Percentiles rank a stretch among this genome's conserved stretches.
These are phyloP conservation scores for Pseudogymnoascus sp. DNA, from an alignment of 2,329 filamentous ascomycete genomes.

Conservation along the genomic window DNA sequence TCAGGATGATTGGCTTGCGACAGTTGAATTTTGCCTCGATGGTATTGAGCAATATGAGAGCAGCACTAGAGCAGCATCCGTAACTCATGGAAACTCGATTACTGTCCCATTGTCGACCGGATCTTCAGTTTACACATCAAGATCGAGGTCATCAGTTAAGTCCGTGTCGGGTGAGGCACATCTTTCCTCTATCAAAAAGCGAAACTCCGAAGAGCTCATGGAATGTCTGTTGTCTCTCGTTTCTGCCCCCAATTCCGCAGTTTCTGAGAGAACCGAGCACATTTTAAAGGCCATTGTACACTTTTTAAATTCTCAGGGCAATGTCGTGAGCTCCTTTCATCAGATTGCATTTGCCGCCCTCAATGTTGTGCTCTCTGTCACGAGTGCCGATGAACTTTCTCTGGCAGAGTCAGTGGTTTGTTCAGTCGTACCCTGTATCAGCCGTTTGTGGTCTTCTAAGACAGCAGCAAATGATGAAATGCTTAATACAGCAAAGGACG, in stretches of 20 bases:
- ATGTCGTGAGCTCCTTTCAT: conserved; percentile 57
- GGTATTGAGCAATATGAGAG: conserved; percentile 48
- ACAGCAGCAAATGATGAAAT: conserved; percentile 52
- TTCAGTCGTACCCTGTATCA: conserved; percentile 63
- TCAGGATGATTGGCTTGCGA: conserved; percentile 36
- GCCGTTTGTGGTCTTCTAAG: conserved; percentile 71
- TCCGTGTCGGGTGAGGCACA: conserved; percentile 28
- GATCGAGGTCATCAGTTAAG: conserved; percentile 19
- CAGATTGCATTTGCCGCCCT: conserved; percentile 69
- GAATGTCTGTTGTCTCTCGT: conserved; percentile 60
- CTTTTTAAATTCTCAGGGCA: conserved; percentile 53
- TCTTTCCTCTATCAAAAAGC: conserved; percentile 23
- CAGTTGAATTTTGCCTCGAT: conserved; percentile 52
- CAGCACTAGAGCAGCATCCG: conserved; percentile 15
- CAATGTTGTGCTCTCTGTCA: conserved; percentile 61
- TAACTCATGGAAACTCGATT: conserved; percentile 17
- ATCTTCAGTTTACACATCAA: conserved; percentile 17
- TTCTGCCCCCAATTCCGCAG: conserved; percentile 60
- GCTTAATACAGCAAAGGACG: conserved; percentile 59
- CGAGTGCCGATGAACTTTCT: conserved; percentile 60
- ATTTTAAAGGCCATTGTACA: conserved; percentile 52
- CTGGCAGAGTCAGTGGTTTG: conserved; percentile 53
- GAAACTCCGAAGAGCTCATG: conserved; percentile 49
- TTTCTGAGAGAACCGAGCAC: conserved; percentile 48
- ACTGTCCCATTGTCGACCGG: conserved; percentile 14